Conservation (phyloP, 108 stramenopile genomes). For the Fragilariopsis cylindrus region DNA sequence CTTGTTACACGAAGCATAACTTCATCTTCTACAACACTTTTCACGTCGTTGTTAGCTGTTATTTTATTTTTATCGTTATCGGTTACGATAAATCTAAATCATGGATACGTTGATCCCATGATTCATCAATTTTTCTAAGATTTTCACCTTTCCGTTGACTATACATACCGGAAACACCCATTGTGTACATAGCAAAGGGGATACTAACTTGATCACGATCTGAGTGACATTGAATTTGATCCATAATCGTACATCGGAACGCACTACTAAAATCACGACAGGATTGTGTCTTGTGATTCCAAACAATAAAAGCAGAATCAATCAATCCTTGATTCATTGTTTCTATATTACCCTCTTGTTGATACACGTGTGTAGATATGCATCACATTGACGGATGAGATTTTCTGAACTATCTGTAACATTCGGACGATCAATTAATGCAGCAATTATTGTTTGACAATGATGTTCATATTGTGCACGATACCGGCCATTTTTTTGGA, state of each 20-base stretch:
- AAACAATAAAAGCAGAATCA: conserved; percentile 20
- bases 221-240: conserved; percentile 19
- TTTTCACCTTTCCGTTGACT: not conserved
- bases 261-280: conserved; percentile 17
- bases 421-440: conserved; percentile 5
- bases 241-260: conserved; percentile 18
- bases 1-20: conserved; percentile 3
- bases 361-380: conserved; percentile 18
- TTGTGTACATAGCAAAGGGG: conserved; percentile 26
- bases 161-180: conserved; percentile 10
- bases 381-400: conserved; percentile 18
- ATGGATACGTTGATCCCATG: conserved; percentile 16
- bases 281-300: conserved; percentile 20
- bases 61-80: not conserved
- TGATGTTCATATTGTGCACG: conserved; percentile 18
- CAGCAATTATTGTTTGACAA: conserved; percentile 10
- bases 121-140: not conserved
- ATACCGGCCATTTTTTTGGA: not conserved
- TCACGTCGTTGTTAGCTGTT: not conserved
- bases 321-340: conserved; percentile 19
- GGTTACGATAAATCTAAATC: conserved; percentile 11
- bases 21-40: not conserved
- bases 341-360: conserved; percentile 5
- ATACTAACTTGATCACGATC: conserved; percentile 20
- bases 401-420: conserved; percentile 19